phyloP scores from a whole-genome alignment of 805 yeast genomes.

The Babjeviella inositovora region DNA sequence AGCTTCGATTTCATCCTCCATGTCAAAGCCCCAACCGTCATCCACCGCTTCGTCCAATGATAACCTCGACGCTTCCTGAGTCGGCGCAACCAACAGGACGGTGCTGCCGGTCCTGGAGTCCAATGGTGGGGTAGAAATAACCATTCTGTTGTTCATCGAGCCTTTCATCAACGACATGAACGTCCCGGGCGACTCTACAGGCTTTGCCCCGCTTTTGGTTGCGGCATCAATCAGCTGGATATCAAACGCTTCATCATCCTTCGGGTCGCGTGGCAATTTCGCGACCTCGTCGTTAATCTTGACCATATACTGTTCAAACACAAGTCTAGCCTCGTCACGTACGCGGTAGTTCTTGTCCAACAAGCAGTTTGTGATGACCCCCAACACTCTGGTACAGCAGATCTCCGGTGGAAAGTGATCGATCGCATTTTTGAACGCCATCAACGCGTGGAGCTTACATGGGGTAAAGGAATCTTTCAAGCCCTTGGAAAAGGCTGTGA shows the following conservation, averaged over 20 bases:
- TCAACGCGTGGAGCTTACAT: constrained; percentile 59
- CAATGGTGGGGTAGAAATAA: too few species aligned
- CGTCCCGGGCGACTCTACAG: too few species aligned
- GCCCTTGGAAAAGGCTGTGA: constrained; percentile 78
- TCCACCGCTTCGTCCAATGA: too few species aligned
- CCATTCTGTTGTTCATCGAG: too few species aligned
- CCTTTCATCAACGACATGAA: too few species aligned
- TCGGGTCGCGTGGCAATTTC: constrained; percentile 10
- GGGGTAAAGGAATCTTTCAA: constrained; percentile 67
- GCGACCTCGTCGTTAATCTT: constrained; percentile 33
- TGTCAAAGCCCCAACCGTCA: constrained; percentile 3
- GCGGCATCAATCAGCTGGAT: too few species aligned
- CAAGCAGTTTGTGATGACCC: constrained; percentile 72
- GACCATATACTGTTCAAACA: constrained; percentile 45
- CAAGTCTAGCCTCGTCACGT: constrained; percentile 51
- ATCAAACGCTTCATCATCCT: constrained; percentile 3
- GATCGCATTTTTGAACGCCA: constrained; percentile 51
- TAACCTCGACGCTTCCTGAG: too few species aligned
- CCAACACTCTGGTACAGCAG: constrained; percentile 65
- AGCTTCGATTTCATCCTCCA: constrained; percentile 8
- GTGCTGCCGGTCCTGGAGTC: too few species aligned
- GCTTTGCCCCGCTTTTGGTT: too few species aligned
- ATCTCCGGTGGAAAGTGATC: constrained; percentile 59
- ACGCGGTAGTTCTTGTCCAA: constrained; percentile 62
- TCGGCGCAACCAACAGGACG: too few species aligned